Percentiles rank a stretch among this genome's conserved stretches.
These are phyloP conservation scores for Phycomyces nitens DNA, from an alignment of 192 early-diverging fungal species.

Conservation along the genomic window DNA sequence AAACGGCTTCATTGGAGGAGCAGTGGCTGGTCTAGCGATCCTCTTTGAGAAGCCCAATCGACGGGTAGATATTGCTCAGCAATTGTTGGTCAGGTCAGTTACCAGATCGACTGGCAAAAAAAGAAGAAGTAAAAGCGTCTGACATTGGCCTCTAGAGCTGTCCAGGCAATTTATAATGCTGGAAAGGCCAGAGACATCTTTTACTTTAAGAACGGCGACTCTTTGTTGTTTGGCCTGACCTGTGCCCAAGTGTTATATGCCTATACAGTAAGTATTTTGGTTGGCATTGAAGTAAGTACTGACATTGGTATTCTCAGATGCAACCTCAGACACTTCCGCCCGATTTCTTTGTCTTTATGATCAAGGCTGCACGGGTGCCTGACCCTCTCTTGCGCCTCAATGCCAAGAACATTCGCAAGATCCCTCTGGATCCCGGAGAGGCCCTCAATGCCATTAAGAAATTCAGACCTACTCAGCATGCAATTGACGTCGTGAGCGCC, in stretches of 20 bases:
- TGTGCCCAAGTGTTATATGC: constrained; percentile 56
- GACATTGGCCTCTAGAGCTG: constrained; percentile 32
- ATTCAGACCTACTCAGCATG: constrained; percentile 39
- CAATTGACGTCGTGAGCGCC: constrained; percentile 32
- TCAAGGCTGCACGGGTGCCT: constrained; percentile 61
- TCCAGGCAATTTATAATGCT: constrained; percentile 54
- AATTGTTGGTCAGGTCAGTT: constrained; percentile 53
- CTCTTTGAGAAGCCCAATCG: constrained; percentile 55
- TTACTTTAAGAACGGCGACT: constrained; percentile 52
- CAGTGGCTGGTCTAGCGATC: constrained; percentile 50
- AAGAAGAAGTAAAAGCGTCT: neutral
- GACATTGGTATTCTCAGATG: constrained; percentile 36
- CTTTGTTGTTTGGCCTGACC: constrained; percentile 49
- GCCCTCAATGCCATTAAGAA: constrained; percentile 32
- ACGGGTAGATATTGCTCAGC: constrained; percentile 52
- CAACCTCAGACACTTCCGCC: constrained; percentile 52
- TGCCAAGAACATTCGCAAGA: constrained; percentile 44
- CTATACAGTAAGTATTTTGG: constrained; percentile 48
- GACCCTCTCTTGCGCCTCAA: constrained; percentile 54
- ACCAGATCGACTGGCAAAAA: neutral
- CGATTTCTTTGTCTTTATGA: constrained; percentile 59
- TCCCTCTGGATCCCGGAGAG: constrained; percentile 36
- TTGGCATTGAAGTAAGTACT: neutral
- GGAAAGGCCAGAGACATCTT: constrained; percentile 52
- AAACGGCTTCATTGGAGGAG: constrained; percentile 52